Base-by-base conservation (phyloP, 768 basidiomycete genomes). In the Hydnomerulius pinastri region DNA sequence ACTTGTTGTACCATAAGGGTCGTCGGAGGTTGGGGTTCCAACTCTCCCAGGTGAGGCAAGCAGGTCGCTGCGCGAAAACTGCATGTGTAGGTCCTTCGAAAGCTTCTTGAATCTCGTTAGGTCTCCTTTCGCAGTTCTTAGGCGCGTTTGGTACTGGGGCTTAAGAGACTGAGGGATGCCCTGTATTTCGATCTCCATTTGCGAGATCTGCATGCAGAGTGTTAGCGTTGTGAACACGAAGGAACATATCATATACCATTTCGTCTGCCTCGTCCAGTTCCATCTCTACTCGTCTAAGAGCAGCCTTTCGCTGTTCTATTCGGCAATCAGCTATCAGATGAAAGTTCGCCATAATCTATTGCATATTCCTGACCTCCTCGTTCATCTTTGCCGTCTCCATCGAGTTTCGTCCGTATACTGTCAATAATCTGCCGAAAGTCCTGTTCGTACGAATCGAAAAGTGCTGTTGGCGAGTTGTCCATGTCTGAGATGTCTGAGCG, bases 151-250 rank as follows among this genome's bases (percentile, higher is more conserved):
- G 65, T 94, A 95, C 53, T 84, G 81, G 0, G 85, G 72, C 43
- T 88, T 82, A 59, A 94, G 77, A 18, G 89, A 87, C 63, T 90
- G 86, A 1, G 94, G 93, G 64, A 98, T 93, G 10, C 92, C 90
- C 61, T 94, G 93, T 6, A 96, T 86, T 73, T 99, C 97, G 50
- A 99, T 88, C 73, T 98, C 96, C 96, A 99, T 97, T 81, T 99
- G 97, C 40, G 93, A 93, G 57, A 98, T 81, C 96, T 98, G 58
- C 4, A 43, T 11, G 11, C 41, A 17, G 43, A 28, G 27, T 38
- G 53, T 55, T 20, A 45, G 35, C 35, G 11, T 42, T 45, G 20
- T 33, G 44, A 51, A 32, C 28, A 20, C 10, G 33, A 13, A 28
- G 12, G 25, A 50, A 20, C 11, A 27, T 13, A 15, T 29, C 8